These are phyloP conservation scores for Pythium folliculosum DNA, from an alignment of 352 stramenopile species.

Conservation along the genomic window DNA sequence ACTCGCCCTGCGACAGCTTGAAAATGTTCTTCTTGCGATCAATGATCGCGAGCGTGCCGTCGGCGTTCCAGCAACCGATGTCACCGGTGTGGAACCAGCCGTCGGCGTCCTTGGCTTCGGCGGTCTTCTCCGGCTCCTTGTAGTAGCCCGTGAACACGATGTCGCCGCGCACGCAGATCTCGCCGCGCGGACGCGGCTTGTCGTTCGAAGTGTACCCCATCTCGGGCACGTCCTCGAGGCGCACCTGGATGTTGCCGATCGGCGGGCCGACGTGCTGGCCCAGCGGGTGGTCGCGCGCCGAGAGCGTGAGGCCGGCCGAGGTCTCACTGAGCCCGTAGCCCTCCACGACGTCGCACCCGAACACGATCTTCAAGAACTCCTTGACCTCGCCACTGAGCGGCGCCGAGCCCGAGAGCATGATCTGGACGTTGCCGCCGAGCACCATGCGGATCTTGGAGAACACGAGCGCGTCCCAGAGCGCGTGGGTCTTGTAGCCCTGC, in stretches of 20 bases:
- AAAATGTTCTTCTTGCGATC: slow-evolving; percentile 95
- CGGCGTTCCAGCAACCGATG: slow-evolving; percentile 94
- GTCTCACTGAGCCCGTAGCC: slow-evolving; percentile 98
- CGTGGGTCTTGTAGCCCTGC: slow-evolving; percentile 62
- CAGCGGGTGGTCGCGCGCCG: slow-evolving; percentile 47
- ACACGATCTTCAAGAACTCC: slow-evolving; percentile 95
- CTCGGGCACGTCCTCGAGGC: slow-evolving; percentile 95
- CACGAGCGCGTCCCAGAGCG: slow-evolving; percentile 95
- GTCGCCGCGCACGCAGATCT: slow-evolving; percentile 75
- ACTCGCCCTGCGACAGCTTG: slow-evolving; percentile 95
- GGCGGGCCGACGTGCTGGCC: slow-evolving; percentile 93
- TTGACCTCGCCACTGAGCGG: slow-evolving; percentile 92
- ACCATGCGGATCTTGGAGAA: slow-evolving; percentile 95
- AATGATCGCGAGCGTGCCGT: slow-evolving; percentile 91
- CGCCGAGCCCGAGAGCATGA: slow-evolving; percentile 96
- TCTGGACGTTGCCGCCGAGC: slow-evolving; percentile 87
- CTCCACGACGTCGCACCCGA: slow-evolving; percentile 92
- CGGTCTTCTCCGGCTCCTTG: slow-evolving; percentile 92
- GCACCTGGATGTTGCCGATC: slow-evolving; percentile 86
- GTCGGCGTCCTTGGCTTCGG: slow-evolving; percentile 89
- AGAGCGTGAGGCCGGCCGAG: slow-evolving; percentile 77
- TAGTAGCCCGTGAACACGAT: slow-evolving; percentile 90
- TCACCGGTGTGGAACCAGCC: slow-evolving; percentile 98
- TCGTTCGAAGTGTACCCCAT: slow-evolving; percentile 95
- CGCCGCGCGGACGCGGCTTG: slow-evolving; percentile 62